Evolutionary conservation across 2,329 filamentous ascomycete genomes (phyloP).

Genomic region (Eurotiales sp.): DNA sequence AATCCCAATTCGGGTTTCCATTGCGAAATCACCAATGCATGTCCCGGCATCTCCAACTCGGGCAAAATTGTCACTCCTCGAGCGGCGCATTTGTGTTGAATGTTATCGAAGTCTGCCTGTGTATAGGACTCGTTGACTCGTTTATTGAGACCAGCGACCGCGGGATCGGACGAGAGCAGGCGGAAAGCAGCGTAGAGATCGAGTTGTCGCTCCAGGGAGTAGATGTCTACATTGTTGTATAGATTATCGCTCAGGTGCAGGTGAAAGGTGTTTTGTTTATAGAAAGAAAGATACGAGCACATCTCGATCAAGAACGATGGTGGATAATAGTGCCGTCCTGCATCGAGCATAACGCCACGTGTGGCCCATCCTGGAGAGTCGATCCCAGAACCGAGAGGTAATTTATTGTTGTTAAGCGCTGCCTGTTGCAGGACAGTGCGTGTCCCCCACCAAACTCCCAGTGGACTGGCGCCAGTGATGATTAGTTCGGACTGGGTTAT

Average conservation of each 20-base stretch:
- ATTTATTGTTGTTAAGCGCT: slow-evolving; percentile 33
- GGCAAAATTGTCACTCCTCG: slow-evolving; percentile 55
- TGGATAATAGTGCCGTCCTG: slow-evolving; percentile 52
- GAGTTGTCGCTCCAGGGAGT: slow-evolving; percentile 43
- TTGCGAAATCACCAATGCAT: slow-evolving; percentile 52
- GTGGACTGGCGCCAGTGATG: slow-evolving; percentile 50
- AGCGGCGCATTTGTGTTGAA: slow-evolving; percentile 49
- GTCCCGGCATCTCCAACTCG: slow-evolving; percentile 56
- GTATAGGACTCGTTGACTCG: slow-evolving; percentile 53
- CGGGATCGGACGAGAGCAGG: slow-evolving; percentile 46
- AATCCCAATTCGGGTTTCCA: slow-evolving; percentile 53
- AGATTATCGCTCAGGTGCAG: slow-evolving; percentile 55
- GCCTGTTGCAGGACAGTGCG: slow-evolving; percentile 51
- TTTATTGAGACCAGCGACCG: slow-evolving; percentile 48
- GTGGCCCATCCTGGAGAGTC: slow-evolving; percentile 51
- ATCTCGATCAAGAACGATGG: slow-evolving; percentile 51
- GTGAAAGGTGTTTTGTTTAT: slow-evolving; percentile 57
- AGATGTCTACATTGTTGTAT: slow-evolving; percentile 43
- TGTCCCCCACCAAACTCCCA: slow-evolving; percentile 55
- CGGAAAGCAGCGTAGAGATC: slow-evolving; percentile 53
- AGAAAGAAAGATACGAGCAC: slow-evolving; percentile 56
- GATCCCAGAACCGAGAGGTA: slow-evolving; percentile 41
- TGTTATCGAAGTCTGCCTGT: slow-evolving; percentile 44
- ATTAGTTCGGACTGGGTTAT: slow-evolving; percentile 39
- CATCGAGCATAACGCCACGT: slow-evolving; percentile 50